Evolutionary conservation across 306 rosid species (phyloP), one percentile per base, ranked within the genome.

Genomic region (Luffa acutangula): DNA sequence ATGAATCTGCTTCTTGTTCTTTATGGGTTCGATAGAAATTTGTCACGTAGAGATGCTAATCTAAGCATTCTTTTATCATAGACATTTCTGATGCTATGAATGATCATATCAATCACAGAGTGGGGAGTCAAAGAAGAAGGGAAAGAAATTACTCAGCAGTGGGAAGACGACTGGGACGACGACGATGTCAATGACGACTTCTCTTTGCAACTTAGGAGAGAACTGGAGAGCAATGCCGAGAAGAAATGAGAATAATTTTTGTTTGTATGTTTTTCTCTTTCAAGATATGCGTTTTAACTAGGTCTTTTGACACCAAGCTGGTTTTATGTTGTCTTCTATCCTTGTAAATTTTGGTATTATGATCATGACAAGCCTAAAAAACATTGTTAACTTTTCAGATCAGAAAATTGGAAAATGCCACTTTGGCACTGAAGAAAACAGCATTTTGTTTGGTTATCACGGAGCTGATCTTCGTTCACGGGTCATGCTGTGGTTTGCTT

Each of bases 151-250:
- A 80, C 87, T 7, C 98, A 92, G 75, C 97, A 94, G 85, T 94
- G 98, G 98, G 97, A 94, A 83, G 97, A 94, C 80, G 98, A 94
- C 62, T 94, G 98, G 98, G 98, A 94, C 63, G 97, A 92, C 62
- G 96, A 94, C 2, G 98, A 94, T 45, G 97, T 94, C 71, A 92
- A 89, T 7, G 98, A 94, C 57, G 98, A 94, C 81, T 94, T 94
- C 84, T 94, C 98, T 56, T 85, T 92, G 81, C 98, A 92, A 88
- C 84, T 94, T 69, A 89, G 88, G 87, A 87, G 86, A 85, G 98
- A 94, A 81, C 81, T 94, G 82, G 98, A 90, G 86, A 88, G 81
- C 90, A 87, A 89, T 39, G 41, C 84, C 37, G 96, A 88, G 52
- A 89, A 87, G 80, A 89, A 75, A 64, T 86, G 45, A 85, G 81